Conservation (phyloP, 768 basidiomycete genomes). For the Mycena chlorophos region DNA sequence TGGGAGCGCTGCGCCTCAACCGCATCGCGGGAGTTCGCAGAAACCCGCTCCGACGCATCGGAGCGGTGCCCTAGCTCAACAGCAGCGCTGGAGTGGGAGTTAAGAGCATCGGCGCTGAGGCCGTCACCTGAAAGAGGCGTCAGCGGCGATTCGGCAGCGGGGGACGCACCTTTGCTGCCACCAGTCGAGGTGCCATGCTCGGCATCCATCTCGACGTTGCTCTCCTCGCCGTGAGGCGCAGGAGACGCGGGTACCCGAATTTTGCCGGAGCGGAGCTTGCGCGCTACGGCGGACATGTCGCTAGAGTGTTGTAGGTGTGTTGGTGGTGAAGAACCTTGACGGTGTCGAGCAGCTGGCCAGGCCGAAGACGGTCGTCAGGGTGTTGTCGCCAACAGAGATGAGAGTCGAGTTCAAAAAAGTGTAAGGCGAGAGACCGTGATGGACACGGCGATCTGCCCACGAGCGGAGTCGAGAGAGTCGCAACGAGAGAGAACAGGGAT, state of each 20-base stretch:
- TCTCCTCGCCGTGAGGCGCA: not conserved
- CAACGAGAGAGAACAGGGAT: not conserved
- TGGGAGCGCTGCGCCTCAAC: not conserved
- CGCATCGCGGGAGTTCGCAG: not conserved
- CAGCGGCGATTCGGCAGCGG: slow-evolving; percentile 2
- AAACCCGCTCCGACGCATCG: not conserved
- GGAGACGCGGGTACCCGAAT: not conserved
- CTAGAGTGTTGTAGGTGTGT: too few relatives aligned
- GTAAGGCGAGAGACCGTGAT: not conserved
- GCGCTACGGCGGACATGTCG: too few relatives aligned
- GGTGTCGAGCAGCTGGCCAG: not conserved
- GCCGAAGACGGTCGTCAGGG: not conserved
- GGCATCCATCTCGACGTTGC: slow-evolving; percentile 6
- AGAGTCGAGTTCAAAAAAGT: slow-evolving; percentile 14
- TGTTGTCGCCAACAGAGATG: not conserved
- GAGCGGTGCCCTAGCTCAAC: slow-evolving; percentile 11
- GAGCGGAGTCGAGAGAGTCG: too few relatives aligned
- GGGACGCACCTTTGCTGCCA: slow-evolving; percentile 1
- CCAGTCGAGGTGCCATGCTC: not conserved
- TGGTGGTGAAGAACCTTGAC: not conserved
- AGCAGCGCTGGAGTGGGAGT: slow-evolving; percentile 11
- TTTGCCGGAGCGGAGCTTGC: not conserved
- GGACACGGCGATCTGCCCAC: not conserved
- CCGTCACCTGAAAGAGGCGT: not conserved
- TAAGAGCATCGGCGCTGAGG: slow-evolving; percentile 5